phyloP scores from a whole-genome alignment of 345 rosid species.

The Clausena lansium region DNA sequence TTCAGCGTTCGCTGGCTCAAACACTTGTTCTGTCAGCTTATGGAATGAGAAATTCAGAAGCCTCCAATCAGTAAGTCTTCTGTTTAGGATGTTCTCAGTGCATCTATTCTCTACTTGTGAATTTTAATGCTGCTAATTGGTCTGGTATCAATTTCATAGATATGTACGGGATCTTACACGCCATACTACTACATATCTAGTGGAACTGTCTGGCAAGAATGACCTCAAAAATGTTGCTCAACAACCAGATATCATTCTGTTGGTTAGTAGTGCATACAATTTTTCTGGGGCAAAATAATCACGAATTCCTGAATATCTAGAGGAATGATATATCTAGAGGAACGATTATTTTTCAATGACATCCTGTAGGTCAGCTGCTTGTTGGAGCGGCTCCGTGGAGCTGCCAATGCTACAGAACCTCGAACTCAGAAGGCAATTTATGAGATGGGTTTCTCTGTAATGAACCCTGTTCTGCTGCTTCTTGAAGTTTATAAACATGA shows the following conservation, averaged over 20 bases:
- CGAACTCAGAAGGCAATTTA: constrained; percentile 86
- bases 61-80: constrained; percentile 83
- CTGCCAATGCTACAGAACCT: constrained; percentile 92
- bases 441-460: constrained; percentile 81
- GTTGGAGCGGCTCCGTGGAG: constrained; percentile 94
- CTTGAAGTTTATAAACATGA: constrained; percentile 93
- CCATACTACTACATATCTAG: constrained; percentile 66
- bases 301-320: constrained; percentile 9
- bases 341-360: constrained; percentile 20
- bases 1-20: constrained; percentile 91
- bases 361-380: constrained; percentile 75
- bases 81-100: constrained; percentile 12
- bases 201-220: constrained; percentile 68
- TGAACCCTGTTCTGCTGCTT: constrained; percentile 69
- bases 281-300: constrained; percentile 13
- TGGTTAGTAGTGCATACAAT: constrained; percentile 53
- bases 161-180: constrained; percentile 80
- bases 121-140: constrained; percentile 21
- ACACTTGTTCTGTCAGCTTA: constrained; percentile 90
- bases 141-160: constrained; percentile 41
- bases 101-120: constrained; percentile 8
- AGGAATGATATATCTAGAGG: constrained; percentile 12
- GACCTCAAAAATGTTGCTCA: constrained; percentile 76
- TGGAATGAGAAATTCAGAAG: constrained; percentile 70
- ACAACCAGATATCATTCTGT: constrained; percentile 80